Conservation (phyloP, 1,284 basidiomycete species). For the Tylopilus sp. region DNA sequence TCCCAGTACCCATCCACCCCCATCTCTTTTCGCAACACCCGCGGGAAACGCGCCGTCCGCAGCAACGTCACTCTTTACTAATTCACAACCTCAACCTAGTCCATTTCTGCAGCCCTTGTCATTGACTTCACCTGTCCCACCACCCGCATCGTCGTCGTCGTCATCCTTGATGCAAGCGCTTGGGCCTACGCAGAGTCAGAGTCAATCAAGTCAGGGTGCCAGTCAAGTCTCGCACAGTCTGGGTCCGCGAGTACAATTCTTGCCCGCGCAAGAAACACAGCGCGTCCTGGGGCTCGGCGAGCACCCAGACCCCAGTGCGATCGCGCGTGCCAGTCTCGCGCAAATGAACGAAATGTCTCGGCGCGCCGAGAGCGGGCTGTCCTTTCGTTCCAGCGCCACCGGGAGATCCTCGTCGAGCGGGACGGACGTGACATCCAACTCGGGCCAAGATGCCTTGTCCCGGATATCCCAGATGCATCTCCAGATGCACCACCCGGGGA, state of each 20-base stretch:
- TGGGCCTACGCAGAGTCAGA: conserved; percentile 17
- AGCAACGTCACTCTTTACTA: conserved; percentile 18
- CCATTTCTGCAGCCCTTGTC: conserved; percentile 29
- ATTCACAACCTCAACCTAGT: conserved; percentile 31
- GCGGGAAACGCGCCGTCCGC: conserved; percentile 14
- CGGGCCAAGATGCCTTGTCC: conserved; percentile 17
- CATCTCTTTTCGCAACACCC: conserved; percentile 26
- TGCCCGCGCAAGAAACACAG: conserved; percentile 59
- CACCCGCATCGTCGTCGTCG: conserved; percentile 15
- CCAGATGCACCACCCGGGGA: conserved; percentile 23
- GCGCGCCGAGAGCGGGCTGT: conserved; percentile 49
- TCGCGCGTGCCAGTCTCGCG: conserved; percentile 58
- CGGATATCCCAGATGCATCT: conserved; percentile 30
- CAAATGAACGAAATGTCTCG: conserved; percentile 77
- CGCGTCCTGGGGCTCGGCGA: conserved; percentile 50
- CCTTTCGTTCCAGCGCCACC: conserved; percentile 31
- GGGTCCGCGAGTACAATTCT: conserved; percentile 40
- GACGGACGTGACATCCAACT: conserved; percentile 15
- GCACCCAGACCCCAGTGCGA: conserved; percentile 45
- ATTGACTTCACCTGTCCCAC: conserved; percentile 18
- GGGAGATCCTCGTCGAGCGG: conserved; percentile 20
- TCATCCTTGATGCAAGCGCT: conserved; percentile 30
- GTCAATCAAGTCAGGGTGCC: conserved; percentile 11
- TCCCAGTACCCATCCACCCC: conserved; percentile 34
- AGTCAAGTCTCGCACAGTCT: conserved; percentile 15